Conservation (phyloP, 2,329 filamentous ascomycete species). For the Colletotrichum acutatum region DNA sequence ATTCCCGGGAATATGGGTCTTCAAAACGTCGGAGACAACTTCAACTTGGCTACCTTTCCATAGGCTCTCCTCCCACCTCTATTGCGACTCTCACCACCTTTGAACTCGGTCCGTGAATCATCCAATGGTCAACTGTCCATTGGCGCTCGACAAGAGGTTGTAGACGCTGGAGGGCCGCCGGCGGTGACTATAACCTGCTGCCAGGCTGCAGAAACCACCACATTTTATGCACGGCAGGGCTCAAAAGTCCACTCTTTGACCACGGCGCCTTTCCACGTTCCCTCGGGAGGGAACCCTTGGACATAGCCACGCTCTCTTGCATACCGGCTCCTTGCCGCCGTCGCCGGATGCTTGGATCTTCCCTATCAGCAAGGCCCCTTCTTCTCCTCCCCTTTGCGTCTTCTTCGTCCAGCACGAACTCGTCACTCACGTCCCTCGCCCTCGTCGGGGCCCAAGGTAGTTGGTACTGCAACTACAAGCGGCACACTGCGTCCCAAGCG, state of each 20-base stretch:
- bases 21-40: background rate
- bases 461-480: constrained; percentile 17
- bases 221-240: constrained; percentile 15
- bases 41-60: background rate
- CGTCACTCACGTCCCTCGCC: constrained; percentile 16
- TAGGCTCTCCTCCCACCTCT: background rate
- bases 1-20: background rate
- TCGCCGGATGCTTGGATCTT: constrained; percentile 30
- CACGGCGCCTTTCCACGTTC: background rate
- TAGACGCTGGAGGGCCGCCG: background rate
- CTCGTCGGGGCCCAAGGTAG: constrained; percentile 1
- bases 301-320: constrained; percentile 30
- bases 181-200: background rate
- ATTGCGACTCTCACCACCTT: background rate
- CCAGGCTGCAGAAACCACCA: constrained; percentile 1
- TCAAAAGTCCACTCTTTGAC: constrained; percentile 9
- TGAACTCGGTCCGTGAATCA: constrained; percentile 1
- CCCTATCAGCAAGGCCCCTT: constrained; percentile 5
- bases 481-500: constrained; percentile 2
- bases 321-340: constrained; percentile 27
- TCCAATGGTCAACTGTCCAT: background rate
- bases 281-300: constrained; percentile 28
- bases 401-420: constrained; percentile 11
- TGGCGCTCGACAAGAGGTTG: background rate
- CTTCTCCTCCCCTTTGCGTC: background rate